A percentile compares a stretch with the other conserved stretches of the same genome.
Evolutionary conservation across 2,329 filamentous ascomycete species (phyloP).

Genomic region (Bipolaris victoriae): DNA sequence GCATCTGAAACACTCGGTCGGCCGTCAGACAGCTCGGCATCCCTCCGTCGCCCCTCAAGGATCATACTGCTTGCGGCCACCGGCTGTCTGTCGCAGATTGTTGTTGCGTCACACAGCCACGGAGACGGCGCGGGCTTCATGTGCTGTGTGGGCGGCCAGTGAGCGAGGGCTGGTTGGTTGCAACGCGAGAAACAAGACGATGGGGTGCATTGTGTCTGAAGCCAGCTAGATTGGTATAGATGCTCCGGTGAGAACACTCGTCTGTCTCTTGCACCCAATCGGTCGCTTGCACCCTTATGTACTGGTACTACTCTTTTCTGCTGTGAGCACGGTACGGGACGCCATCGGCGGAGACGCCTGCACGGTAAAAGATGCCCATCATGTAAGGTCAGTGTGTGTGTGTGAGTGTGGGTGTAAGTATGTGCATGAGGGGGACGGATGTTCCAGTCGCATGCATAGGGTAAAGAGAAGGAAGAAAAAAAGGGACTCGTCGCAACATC

Average conservation of each 20-base stretch:
- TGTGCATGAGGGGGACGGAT: neutral
- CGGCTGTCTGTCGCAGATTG: conserved; percentile 21
- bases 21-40: conserved; percentile 15
- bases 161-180: neutral
- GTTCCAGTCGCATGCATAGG: neutral
- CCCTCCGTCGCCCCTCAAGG: neutral
- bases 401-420: neutral
- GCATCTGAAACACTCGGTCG: conserved; percentile 22
- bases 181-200: neutral
- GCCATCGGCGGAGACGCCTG: too few species aligned
- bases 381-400: neutral
- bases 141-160: conserved; percentile 5
- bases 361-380: too few species aligned
- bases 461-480: neutral
- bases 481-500: conserved; percentile 5
- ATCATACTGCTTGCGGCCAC: conserved; percentile 13
- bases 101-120: conserved; percentile 16
- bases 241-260: neutral
- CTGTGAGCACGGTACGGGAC: too few species aligned
- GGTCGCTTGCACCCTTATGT: neutral
- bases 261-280: too few species aligned
- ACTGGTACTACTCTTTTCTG: neutral
- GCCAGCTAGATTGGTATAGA: conserved; percentile 2
- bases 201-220: conserved; percentile 13
- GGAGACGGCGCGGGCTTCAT: conserved; percentile 27